A percentile compares a stretch with the other conserved stretches of the same genome.
phyloP scores from a whole-genome alignment of 2,329 filamentous ascomycete species.

The Pseudopyrenochaeta lycopersici region DNA sequence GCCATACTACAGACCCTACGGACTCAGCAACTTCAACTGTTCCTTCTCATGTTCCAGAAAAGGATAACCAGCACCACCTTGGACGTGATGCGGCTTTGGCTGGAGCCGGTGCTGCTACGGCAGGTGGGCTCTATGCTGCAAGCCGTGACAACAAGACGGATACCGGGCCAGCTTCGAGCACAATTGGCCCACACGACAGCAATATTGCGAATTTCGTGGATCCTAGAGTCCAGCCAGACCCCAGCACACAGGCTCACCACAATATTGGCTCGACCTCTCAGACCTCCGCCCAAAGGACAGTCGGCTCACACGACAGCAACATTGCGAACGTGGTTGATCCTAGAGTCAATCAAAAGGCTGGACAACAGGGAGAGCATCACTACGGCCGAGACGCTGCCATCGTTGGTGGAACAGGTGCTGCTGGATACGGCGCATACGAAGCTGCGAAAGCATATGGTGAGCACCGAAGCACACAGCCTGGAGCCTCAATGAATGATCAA shows the following conservation, averaged over 20 bases:
- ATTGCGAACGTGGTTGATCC: conserved; percentile 38
- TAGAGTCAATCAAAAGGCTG: conserved; percentile 28
- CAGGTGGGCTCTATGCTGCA: conserved; percentile 23
- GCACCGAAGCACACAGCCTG: conserved; percentile 39
- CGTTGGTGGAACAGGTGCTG: conserved; percentile 40
- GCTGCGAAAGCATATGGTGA: conserved; percentile 37
- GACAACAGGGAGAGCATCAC: conserved; percentile 25
- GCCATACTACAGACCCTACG: background rate
- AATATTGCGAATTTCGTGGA: conserved; percentile 45
- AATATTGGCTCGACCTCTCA: no score
- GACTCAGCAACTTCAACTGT: background rate
- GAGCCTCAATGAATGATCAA: conserved; percentile 41
- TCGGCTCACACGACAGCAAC: conserved; percentile 38
- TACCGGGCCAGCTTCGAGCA: conserved; percentile 32
- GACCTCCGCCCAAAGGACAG: conserved; percentile 8
- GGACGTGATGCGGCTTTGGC: conserved; percentile 29
- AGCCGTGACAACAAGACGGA: conserved; percentile 26
- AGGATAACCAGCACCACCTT: conserved; percentile 33
- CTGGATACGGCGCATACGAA: conserved; percentile 46
- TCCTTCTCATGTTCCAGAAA: background rate
- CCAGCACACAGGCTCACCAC: conserved; percentile 29
- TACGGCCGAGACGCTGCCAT: conserved; percentile 37
- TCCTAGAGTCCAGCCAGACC: conserved; percentile 41
- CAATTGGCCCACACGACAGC: conserved; percentile 41
- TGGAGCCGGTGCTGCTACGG: conserved; percentile 25